These are phyloP conservation scores for Verticillium nonalfalfae DNA, from an alignment of 2,329 filamentous ascomycete genomes.

Conservation along the genomic window DNA sequence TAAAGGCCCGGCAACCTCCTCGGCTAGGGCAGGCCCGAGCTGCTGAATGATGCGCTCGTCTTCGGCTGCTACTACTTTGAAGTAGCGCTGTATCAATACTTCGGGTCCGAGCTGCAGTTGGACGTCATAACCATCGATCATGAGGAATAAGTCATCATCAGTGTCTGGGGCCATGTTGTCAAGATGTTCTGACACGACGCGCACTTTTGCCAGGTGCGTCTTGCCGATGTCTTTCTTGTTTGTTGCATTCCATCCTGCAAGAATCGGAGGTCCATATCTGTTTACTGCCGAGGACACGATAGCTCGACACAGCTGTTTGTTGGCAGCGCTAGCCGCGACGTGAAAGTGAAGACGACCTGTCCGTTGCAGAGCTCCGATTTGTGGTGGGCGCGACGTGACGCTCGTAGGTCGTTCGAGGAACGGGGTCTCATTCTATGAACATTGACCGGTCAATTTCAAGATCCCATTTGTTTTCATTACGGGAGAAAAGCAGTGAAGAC, in stretches of 20 bases:
- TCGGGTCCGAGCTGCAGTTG: conserved; percentile 61
- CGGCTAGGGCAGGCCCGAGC: conserved; percentile 33
- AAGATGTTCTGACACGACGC: conserved; percentile 27
- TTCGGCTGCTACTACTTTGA: conserved; percentile 42
- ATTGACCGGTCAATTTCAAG: background rate
- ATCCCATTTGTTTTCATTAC: background rate
- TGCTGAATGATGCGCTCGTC: conserved; percentile 43
- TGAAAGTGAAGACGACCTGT: conserved; percentile 25
- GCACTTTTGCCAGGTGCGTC: conserved; percentile 32
- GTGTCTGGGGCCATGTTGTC: conserved; percentile 17
- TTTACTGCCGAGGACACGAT: conserved; percentile 28
- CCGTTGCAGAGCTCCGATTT: background rate
- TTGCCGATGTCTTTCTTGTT: conserved; percentile 25
- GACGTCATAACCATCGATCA: conserved; percentile 58
- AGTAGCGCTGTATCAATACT: conserved; percentile 57
- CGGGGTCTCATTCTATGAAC: background rate
- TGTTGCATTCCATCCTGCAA: conserved; percentile 30
- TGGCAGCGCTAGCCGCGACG: conserved; percentile 28
- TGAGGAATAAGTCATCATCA: conserved; percentile 54
- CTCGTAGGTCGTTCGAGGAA: background rate
- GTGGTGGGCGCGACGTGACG: background rate
- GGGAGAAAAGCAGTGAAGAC: background rate
- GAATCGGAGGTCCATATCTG: conserved; percentile 27
- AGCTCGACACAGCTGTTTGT: conserved; percentile 29
- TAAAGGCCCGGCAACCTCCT: conserved; percentile 21